Percentiles rank a stretch among this genome's conserved stretches.
These are phyloP conservation scores for Pelargonium exstipulatum DNA, from an alignment of 441 rosid genomes.

Conservation along the genomic window DNA sequence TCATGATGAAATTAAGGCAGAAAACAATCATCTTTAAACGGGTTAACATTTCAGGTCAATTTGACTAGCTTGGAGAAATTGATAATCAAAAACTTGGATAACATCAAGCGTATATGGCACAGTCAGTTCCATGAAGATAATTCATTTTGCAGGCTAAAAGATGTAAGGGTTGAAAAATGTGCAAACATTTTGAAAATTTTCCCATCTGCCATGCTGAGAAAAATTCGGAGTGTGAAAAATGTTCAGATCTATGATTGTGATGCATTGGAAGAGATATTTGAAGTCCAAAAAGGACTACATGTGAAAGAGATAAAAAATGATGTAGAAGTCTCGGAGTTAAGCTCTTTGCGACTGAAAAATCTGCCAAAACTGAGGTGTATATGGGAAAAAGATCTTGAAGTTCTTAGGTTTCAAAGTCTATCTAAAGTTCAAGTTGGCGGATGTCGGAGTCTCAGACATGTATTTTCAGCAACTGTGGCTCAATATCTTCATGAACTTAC, in stretches of 20 bases:
- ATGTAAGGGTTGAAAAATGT: not conserved
- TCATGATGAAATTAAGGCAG: too few species aligned
- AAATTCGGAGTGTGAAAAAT: too few species aligned
- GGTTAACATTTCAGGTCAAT: not conserved
- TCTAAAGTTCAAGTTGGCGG: not conserved
- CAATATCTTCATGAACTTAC: slow-evolving; percentile 15
- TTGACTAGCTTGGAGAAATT: not conserved
- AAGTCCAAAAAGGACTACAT: too few species aligned
- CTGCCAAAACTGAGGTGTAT: too few species aligned
- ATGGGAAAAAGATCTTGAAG: too few species aligned
- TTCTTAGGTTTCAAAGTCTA: not conserved
- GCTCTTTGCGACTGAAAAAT: too few species aligned
- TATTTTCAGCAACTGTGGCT: not conserved
- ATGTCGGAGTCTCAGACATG: not conserved
- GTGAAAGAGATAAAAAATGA: too few species aligned
- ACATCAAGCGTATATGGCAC: not conserved
- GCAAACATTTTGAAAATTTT: not conserved
- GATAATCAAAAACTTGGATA: not conserved
- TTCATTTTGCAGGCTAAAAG: not conserved
- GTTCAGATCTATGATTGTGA: too few species aligned
- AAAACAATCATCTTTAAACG: too few species aligned
- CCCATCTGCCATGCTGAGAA: too few species aligned
- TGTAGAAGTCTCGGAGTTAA: too few species aligned
- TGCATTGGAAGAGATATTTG: too few species aligned
- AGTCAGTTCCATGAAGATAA: not conserved